Conservation (phyloP, 352 stramenopile genomes). For the Aphanomyces stellatus region DNA sequence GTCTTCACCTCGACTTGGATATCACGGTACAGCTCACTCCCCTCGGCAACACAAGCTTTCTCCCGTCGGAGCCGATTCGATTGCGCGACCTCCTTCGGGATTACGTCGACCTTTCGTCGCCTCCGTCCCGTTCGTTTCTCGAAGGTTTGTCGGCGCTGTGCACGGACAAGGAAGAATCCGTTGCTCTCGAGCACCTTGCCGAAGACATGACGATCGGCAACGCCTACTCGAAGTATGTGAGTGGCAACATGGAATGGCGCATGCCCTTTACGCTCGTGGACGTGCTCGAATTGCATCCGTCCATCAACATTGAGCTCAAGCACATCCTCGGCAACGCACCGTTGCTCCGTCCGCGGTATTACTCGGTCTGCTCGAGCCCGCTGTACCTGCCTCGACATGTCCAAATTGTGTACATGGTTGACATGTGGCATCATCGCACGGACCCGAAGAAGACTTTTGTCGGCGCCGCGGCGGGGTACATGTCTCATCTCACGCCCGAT, state of each 20-base stretch:
- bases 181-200: slow-evolving; percentile 1
- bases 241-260: not conserved
- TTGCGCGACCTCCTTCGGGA: slow-evolving; percentile 4
- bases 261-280: slow-evolving; percentile 15
- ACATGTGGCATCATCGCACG: slow-evolving; percentile 76
- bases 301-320: slow-evolving; percentile 23
- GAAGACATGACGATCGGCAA: slow-evolving; percentile 19
- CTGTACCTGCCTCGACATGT: slow-evolving; percentile 77
- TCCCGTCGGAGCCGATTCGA: not conserved
- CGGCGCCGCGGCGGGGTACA: slow-evolving; percentile 40
- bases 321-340: slow-evolving; percentile 66
- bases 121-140: slow-evolving; percentile 12
- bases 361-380: slow-evolving; percentile 87
- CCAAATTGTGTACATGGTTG: slow-evolving; percentile 77
- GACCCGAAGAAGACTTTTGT: slow-evolving; percentile 59
- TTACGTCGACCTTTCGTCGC: slow-evolving; percentile 12
- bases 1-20: slow-evolving; percentile 5
- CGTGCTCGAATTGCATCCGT: slow-evolving; percentile 12
- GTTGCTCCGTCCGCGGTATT: slow-evolving; percentile 82
- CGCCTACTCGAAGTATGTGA: slow-evolving; percentile 7
- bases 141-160: slow-evolving; percentile 13
- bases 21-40: not conserved
- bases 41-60: not conserved
- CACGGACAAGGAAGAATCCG: slow-evolving; percentile 9
- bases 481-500: slow-evolving; percentile 36